These are phyloP conservation scores for Pelomyxa schiedti DNA, from an alignment of 78 protist genomes.

Conservation along the genomic window DNA sequence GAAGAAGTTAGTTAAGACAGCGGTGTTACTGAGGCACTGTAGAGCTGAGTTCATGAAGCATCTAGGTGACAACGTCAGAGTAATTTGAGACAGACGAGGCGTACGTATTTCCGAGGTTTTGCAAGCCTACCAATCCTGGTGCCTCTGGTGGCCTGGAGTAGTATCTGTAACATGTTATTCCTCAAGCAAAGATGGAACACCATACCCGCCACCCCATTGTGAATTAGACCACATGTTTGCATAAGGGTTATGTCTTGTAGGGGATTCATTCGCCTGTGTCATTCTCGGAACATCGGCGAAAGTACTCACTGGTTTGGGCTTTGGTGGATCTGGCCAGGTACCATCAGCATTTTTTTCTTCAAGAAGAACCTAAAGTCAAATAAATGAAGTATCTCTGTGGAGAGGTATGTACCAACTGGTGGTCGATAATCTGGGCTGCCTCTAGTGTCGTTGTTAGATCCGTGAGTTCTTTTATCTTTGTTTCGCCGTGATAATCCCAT, in stretches of 20 bases:
- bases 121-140: conserved; percentile 60
- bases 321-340: background rate
- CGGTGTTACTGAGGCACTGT: conserved; percentile 52
- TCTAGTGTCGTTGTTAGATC: conserved; percentile 7
- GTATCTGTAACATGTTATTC: background rate
- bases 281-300: background rate
- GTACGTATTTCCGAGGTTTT: conserved; percentile 86
- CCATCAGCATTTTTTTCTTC: background rate
- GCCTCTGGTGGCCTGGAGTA: background rate
- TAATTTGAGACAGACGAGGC: too few relatives aligned
- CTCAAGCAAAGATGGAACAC: background rate
- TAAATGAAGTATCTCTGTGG: background rate
- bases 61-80: too few relatives aligned
- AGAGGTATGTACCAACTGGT: conserved; percentile 14
- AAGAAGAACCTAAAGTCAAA: background rate
- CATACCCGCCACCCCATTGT: conserved; percentile 18
- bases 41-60: conserved; percentile 76
- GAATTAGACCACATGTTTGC: conserved; percentile 21
- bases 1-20: conserved; percentile 35
- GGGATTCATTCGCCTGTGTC: background rate
- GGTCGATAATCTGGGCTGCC: conserved; percentile 10
- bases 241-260: conserved; percentile 14
- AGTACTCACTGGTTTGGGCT: background rate
- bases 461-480: conserved; percentile 7
- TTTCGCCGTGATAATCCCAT: conserved; percentile 38